Evolutionary conservation across 345 rosid species (phyloP), one percentile per base, ranked within the genome.

Genomic region (Salix dunnii): DNA sequence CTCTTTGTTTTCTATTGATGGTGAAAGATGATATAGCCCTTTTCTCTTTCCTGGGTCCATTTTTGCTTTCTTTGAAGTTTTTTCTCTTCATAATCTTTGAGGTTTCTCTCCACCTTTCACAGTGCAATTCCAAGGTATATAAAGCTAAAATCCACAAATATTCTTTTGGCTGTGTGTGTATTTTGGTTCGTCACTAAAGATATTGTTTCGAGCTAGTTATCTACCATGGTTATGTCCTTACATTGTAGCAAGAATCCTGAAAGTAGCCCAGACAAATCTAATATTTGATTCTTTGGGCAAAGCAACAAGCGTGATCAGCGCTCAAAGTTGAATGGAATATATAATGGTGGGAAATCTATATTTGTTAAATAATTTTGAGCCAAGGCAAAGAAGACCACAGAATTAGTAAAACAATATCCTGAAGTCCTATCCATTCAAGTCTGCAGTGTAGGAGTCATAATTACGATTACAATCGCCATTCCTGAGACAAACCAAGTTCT

Each of bases 41-140:
- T 40, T 75, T 84, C 89, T 68, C 85, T 86, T 85, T 87, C 90
- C 76, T 67, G 87, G 92, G 40, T 72, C 90, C 86, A 82, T 71
- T 77, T 53, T 67, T 67, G 55, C 72, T 77, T 72, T 77, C 72
- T 55, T 7, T 67, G 38, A 36, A 66, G 40, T 33, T 7, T 12
- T 18, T 61, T 55, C 35, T 70, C 33, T 35, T 38, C 30, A 20
- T 38, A 4, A 18, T 30, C 36, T 38, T 35, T 43, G 28, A 73
- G 16, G 35, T 80, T 65, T 76, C 77, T 78, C 74, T 72, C 76
- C 42, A 61, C 60, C 75, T 79, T 82, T 74, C 51, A 74, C 75
- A 43, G 53, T 35, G 75, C 76, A 75, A 71, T 60, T 74, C 82
- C 82, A 82, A 79, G 75, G 49, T 36, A 77, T 48, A 21, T 30